Conservation (phyloP, 2,329 filamentous ascomycete species). For the Hypocrella siamensis region DNA sequence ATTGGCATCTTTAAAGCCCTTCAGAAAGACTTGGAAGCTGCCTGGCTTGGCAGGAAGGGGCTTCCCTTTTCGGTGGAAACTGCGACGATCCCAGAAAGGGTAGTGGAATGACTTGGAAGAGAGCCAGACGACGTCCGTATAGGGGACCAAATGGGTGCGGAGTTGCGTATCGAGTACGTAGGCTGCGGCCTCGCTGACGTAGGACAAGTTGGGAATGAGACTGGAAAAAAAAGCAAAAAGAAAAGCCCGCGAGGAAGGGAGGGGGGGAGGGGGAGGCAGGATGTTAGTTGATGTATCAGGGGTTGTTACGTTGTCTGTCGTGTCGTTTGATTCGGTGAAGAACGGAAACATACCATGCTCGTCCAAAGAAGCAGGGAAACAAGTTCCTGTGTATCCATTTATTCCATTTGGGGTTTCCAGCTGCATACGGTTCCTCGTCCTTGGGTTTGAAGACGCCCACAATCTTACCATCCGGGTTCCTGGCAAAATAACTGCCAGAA, state of each 20-base stretch:
- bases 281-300: neutral
- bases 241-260: neutral
- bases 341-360: slow-evolving; percentile 55
- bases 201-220: slow-evolving; percentile 92
- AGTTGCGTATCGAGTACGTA: slow-evolving; percentile 88
- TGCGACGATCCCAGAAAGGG: slow-evolving; percentile 89
- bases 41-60: slow-evolving; percentile 77
- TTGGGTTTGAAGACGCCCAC: slow-evolving; percentile 98
- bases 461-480: slow-evolving; percentile 81
- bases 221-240: slow-evolving; percentile 18
- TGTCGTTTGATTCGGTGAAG: too few relatives aligned
- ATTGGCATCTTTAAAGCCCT: slow-evolving; percentile 94
- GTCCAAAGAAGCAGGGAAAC: slow-evolving; percentile 92
- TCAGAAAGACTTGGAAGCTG: slow-evolving; percentile 94
- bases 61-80: slow-evolving; percentile 76
- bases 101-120: slow-evolving; percentile 98
- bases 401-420: slow-evolving; percentile 96
- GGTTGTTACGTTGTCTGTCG: too few relatives aligned
- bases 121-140: slow-evolving; percentile 86
- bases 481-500: slow-evolving; percentile 94
- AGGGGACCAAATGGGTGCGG: slow-evolving; percentile 82
- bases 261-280: too few relatives aligned
- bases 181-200: slow-evolving; percentile 92
- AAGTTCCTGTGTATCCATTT: slow-evolving; percentile 98
- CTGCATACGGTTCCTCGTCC: slow-evolving; percentile 95